phyloP scores from a whole-genome alignment of 2,329 filamentous ascomycete species.

The Microsporum ferrugineum region DNA sequence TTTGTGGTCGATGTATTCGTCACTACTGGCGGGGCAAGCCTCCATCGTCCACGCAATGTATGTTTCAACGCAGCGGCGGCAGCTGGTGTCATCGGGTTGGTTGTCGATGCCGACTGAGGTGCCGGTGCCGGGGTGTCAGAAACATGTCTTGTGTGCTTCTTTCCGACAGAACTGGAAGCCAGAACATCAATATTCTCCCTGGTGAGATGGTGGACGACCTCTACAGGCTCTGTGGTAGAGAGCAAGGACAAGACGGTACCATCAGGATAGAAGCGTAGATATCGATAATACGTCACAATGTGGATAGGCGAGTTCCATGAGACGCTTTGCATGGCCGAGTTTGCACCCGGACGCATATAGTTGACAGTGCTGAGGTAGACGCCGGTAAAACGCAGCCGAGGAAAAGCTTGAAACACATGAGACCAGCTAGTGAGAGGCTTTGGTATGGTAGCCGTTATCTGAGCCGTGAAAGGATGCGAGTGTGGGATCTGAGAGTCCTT shows the following conservation, averaged over 20 bases:
- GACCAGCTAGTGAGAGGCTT: slow-evolving; percentile 41
- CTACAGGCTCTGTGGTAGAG: slow-evolving; percentile 68
- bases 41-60: slow-evolving; percentile 56
- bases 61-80: slow-evolving; percentile 53
- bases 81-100: slow-evolving; percentile 26
- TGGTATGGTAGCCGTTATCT: slow-evolving; percentile 34
- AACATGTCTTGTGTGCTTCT: slow-evolving; percentile 30
- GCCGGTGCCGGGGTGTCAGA: slow-evolving; percentile 26
- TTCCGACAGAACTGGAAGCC: slow-evolving; percentile 20
- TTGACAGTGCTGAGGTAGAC: slow-evolving; percentile 96
- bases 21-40: slow-evolving; percentile 38
- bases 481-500: slow-evolving; percentile 22
- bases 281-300: slow-evolving; percentile 96
- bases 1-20: background rate
- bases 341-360: slow-evolving; percentile 73
- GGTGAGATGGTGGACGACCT: slow-evolving; percentile 75
- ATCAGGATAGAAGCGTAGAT: slow-evolving; percentile 87
- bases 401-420: slow-evolving; percentile 67
- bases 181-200: slow-evolving; percentile 50
- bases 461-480: slow-evolving; percentile 14
- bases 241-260: slow-evolving; percentile 71
- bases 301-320: slow-evolving; percentile 77
- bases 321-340: slow-evolving; percentile 52
- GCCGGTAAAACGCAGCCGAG: slow-evolving; percentile 84
- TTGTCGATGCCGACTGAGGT: slow-evolving; percentile 9